Evolutionary conservation across 2,329 filamentous ascomycete species (phyloP).

Genomic region (Rhynchosporium secalis): DNA sequence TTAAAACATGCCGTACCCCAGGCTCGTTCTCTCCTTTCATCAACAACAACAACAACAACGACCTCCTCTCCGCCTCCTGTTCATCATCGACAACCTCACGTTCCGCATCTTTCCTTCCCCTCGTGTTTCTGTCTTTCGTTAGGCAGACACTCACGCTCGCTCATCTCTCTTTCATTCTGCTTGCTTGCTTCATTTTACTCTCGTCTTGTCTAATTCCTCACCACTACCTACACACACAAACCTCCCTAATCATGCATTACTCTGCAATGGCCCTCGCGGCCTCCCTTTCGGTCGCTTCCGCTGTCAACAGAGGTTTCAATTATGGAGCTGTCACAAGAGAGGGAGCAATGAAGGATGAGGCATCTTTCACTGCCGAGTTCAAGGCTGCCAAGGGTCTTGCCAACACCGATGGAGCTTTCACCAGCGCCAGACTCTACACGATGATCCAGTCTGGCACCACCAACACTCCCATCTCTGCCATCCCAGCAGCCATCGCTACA

Average conservation of each 20-base stretch:
- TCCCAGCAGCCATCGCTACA: conserved; percentile 78
- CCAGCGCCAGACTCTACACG: conserved; percentile 68
- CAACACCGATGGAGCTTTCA: conserved; percentile 62
- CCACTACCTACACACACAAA: too few species aligned
- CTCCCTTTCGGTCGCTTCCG: conserved; percentile 15
- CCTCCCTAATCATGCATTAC: conserved; percentile 9
- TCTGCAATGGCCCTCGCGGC: conserved; percentile 13
- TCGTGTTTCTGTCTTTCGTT: neutral
- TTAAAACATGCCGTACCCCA: conserved; percentile 4
- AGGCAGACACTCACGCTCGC: conserved; percentile 5
- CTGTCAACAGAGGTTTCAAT: conserved; percentile 13
- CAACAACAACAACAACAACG: neutral
- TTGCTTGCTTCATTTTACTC: neutral
- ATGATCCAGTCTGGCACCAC: conserved; percentile 39
- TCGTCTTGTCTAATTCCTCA: neutral
- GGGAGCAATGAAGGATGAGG: conserved; percentile 56
- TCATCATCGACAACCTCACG: neutral
- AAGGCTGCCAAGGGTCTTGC: conserved; percentile 60
- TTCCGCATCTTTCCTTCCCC: neutral
- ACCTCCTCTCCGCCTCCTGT: neutral
- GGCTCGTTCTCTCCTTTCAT: neutral
- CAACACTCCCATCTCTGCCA: conserved; percentile 61
- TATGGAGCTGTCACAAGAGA: conserved; percentile 62
- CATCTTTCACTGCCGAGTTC: conserved; percentile 70
- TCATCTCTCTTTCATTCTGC: neutral